phyloP scores from a whole-genome alignment of 2,329 filamentous ascomycete species.

The Sporothrix brasiliensis region DNA sequence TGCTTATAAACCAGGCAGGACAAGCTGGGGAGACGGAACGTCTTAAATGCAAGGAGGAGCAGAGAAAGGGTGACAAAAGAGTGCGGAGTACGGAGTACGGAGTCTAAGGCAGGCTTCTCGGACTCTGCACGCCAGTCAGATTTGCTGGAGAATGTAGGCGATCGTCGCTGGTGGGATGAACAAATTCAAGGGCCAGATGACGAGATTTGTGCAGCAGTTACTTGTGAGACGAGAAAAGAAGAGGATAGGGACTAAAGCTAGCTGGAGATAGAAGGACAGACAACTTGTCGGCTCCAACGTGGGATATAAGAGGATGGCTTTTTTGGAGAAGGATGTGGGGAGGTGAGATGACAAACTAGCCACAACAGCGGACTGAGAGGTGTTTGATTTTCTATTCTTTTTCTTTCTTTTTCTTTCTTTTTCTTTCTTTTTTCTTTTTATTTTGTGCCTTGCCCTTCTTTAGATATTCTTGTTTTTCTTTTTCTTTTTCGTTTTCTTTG shows the following conservation, averaged over 20 bases:
- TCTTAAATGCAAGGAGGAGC: neutral
- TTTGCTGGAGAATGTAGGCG: too few relatives aligned
- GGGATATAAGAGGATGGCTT: slow-evolving; percentile 4
- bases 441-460: neutral
- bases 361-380: neutral
- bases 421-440: neutral
- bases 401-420: neutral
- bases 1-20: slow-evolving; percentile 20
- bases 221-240: neutral
- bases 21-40: neutral
- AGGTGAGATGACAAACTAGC: too few relatives aligned
- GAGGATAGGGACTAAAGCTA: neutral
- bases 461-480: neutral
- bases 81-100: too few relatives aligned
- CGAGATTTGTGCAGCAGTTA: slow-evolving; percentile 22
- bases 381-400: neutral
- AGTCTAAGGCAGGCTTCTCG: too few relatives aligned
- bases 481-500: neutral
- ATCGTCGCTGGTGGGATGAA: slow-evolving; percentile 19
- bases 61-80: neutral
- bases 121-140: neutral
- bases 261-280: neutral
- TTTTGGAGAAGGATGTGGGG: neutral
- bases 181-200: slow-evolving; percentile 28
- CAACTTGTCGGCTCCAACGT: neutral